A percentile compares a stretch with the other conserved stretches of the same genome.
Conservation (phyloP, 2,329 filamentous ascomycete genomes). For the Hypoxylon sp. region DNA sequence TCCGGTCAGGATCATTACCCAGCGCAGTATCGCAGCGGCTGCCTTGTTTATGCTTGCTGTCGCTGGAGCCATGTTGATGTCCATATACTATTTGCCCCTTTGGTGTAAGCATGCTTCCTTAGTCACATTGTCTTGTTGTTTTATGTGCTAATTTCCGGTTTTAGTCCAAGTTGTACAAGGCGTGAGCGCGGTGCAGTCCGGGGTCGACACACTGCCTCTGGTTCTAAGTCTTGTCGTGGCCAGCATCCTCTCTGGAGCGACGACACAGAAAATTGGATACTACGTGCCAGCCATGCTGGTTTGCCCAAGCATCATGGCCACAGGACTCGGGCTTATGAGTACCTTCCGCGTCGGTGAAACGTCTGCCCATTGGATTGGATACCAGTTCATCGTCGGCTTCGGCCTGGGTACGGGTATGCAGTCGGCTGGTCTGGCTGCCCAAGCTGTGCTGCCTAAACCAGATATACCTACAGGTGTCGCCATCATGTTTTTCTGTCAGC, state of each 20-base stretch:
- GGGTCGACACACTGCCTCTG: slow-evolving; percentile 64
- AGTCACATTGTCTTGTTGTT: background rate
- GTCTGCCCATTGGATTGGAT: slow-evolving; percentile 65
- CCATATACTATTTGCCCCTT: slow-evolving; percentile 62
- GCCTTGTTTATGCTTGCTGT: slow-evolving; percentile 44
- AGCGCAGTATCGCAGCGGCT: slow-evolving; percentile 62
- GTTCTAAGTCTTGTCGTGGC: slow-evolving; percentile 63
- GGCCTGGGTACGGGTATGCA: slow-evolving; percentile 68
- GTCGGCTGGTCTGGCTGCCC: slow-evolving; percentile 60
- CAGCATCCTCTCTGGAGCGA: slow-evolving; percentile 56
- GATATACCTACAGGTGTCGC: slow-evolving; percentile 56
- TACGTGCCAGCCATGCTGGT: slow-evolving; percentile 66
- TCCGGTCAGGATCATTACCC: slow-evolving; percentile 61
- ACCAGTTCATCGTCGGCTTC: slow-evolving; percentile 65
- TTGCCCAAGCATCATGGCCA: slow-evolving; percentile 57
- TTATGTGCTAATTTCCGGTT: slow-evolving; percentile 27
- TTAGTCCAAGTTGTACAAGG: slow-evolving; percentile 63
- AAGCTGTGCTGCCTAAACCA: slow-evolving; percentile 52
- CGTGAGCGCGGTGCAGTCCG: slow-evolving; percentile 61
- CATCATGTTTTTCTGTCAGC: slow-evolving; percentile 56
- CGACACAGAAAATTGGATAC: slow-evolving; percentile 64
- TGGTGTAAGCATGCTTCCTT: slow-evolving; percentile 52
- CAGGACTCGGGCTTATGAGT: slow-evolving; percentile 65
- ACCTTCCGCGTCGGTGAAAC: slow-evolving; percentile 59
- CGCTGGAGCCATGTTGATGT: slow-evolving; percentile 59